Evolutionary conservation across 495 filamentous ascomycete species (phyloP).

Genomic region (Lineolata rhizophorae): DNA sequence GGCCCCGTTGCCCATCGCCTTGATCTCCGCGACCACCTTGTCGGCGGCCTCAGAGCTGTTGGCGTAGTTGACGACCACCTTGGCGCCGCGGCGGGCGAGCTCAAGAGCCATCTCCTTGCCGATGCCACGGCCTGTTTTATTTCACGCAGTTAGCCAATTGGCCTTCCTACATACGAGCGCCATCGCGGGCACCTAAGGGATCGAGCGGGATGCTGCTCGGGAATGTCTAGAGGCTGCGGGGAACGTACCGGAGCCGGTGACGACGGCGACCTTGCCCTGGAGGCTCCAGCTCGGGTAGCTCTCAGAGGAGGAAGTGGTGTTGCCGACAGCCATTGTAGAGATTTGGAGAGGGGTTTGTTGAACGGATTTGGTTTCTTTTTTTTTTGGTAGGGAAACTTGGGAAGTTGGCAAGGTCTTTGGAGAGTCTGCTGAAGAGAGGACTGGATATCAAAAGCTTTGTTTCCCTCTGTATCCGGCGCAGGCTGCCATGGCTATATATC

Average conservation of each 20-base stretch:
- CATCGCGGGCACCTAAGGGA: too few species aligned
- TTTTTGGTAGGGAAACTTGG: too few species aligned
- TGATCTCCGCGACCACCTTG: slow-evolving; percentile 24
- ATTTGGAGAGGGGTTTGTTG: slow-evolving; percentile 1
- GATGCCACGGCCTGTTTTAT: slow-evolving; percentile 19
- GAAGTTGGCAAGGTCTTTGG: not conserved
- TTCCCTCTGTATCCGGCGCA: too few species aligned
- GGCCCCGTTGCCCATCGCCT: slow-evolving; percentile 15
- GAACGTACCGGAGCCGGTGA: slow-evolving; percentile 20
- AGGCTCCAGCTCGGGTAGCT: slow-evolving; percentile 15
- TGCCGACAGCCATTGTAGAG: slow-evolving; percentile 7
- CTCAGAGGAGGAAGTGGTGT: slow-evolving; percentile 3
- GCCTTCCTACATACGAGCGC: too few species aligned
- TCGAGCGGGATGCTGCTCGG: too few species aligned
- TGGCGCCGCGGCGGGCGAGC: slow-evolving; percentile 23
- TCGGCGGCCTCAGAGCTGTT: slow-evolving; percentile 25
- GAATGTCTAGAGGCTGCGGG: too few species aligned
- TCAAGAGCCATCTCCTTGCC: slow-evolving; percentile 22
- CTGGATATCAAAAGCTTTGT: too few species aligned
- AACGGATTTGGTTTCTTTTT: too few species aligned
- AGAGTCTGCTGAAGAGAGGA: not conserved
- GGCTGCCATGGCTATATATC: too few species aligned
- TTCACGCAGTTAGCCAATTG: slow-evolving; percentile 1
- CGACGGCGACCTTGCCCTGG: slow-evolving; percentile 23
- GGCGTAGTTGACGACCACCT: slow-evolving; percentile 25